phyloP scores from a whole-genome alignment of 2,329 filamentous ascomycete species.

The Ustulina deusta region DNA sequence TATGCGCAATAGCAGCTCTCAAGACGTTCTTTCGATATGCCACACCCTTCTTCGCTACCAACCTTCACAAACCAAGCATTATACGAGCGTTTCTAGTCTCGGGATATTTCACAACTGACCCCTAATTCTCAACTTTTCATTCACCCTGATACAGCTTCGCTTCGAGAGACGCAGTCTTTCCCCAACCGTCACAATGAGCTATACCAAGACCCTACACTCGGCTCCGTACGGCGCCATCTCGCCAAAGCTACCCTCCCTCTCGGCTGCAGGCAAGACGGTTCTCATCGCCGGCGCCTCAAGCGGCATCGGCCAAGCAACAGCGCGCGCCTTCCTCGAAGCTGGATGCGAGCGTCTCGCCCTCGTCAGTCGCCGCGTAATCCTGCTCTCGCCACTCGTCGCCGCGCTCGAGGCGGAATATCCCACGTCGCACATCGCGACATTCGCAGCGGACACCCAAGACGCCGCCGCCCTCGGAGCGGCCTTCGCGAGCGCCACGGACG shows the following conservation, averaged over 20 bases:
- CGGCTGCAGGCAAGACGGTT: constrained; percentile 33
- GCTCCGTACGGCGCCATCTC: constrained; percentile 41
- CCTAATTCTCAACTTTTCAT: not conserved
- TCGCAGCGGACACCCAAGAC: constrained; percentile 30
- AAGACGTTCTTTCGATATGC: not conserved
- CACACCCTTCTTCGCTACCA: constrained; percentile 1
- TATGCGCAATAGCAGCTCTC: not conserved
- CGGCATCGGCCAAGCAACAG: constrained; percentile 39
- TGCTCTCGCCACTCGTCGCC: constrained; percentile 26
- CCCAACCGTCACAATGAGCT: constrained; percentile 38
- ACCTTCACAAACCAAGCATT: not conserved
- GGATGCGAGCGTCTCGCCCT: constrained; percentile 34
- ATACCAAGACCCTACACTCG: constrained; percentile 41
- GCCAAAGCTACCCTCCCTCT: constrained; percentile 34
- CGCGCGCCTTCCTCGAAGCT: constrained; percentile 39
- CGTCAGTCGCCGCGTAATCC: constrained; percentile 24
- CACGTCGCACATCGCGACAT: constrained; percentile 16
- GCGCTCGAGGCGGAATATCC: constrained; percentile 23
- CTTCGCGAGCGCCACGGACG: constrained; percentile 18
- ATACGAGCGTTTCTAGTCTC: not conserved
- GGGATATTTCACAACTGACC: not conserved
- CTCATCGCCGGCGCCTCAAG: constrained; percentile 39
- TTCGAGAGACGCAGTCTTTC: not conserved
- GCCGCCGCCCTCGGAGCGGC: constrained; percentile 25
- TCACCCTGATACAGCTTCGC: not conserved